Evolutionary conservation across 768 basidiomycete species (phyloP).

Genomic region (Tricholoma sp.): DNA sequence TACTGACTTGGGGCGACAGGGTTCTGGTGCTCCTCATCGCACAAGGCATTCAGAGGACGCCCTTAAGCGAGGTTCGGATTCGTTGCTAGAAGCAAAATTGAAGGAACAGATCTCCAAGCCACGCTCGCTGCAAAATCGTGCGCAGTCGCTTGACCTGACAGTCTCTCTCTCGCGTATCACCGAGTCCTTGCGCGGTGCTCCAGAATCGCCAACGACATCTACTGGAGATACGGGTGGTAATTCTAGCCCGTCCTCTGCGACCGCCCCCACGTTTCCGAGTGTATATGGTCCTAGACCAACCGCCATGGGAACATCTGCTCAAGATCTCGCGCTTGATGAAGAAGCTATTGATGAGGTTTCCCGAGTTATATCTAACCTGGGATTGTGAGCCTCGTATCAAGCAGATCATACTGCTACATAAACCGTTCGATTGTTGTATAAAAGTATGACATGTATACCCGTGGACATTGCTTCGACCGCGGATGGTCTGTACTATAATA

Average conservation of each 20-base stretch:
- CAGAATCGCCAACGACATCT: slow-evolving; percentile 79
- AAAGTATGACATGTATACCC: slow-evolving; percentile 17
- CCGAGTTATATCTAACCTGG: slow-evolving; percentile 73
- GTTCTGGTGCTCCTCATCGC: slow-evolving; percentile 63
- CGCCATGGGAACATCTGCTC: slow-evolving; percentile 39
- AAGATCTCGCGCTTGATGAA: slow-evolving; percentile 44
- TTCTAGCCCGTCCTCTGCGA: slow-evolving; percentile 74
- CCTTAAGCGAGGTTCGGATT: slow-evolving; percentile 78
- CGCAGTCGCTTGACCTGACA: slow-evolving; percentile 86
- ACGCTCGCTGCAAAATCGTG: slow-evolving; percentile 78
- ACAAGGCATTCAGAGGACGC: slow-evolving; percentile 71
- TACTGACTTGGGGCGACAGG: slow-evolving; percentile 32
- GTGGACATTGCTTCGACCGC: slow-evolving; percentile 14
- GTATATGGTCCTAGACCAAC: slow-evolving; percentile 65
- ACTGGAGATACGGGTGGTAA: slow-evolving; percentile 69
- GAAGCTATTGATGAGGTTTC: slow-evolving; percentile 67
- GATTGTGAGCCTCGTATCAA: slow-evolving; percentile 38
- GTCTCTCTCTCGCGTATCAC: slow-evolving; percentile 80
- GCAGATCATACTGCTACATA: slow-evolving; percentile 1
- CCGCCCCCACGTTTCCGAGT: slow-evolving; percentile 79
- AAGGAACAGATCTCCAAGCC: slow-evolving; percentile 76
- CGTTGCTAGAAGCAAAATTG: slow-evolving; percentile 77
- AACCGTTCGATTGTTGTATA: slow-evolving; percentile 12
- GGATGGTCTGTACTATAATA: slow-evolving; percentile 21
- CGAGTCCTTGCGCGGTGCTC: slow-evolving; percentile 59